Base-by-base conservation (phyloP, 768 basidiomycete species). In the Auriscalpium microsporum region DNA sequence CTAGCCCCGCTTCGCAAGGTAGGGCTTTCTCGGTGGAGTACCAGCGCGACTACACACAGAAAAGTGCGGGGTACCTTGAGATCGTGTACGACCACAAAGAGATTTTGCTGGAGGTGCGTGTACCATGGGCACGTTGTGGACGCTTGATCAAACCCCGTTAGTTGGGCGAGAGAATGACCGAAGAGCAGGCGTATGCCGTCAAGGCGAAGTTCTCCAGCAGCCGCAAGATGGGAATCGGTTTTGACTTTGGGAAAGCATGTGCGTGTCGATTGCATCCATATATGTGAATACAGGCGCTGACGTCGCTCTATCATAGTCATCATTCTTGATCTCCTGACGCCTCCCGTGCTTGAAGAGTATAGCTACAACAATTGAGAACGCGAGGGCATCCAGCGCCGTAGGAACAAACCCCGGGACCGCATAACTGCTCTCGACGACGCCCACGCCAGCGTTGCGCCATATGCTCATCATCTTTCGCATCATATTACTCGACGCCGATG, bases 51-150 rank as follows among this genome's bases (percentile, higher is more conserved):
- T 82, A 79, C 42, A 58, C 62, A 8, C 59, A 73, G 45, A 59
- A 61, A 10, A 75, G 79, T 37, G 73, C 75, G 35, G 85, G 77
- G 0, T 76, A 78, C 65, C 65, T 90, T 17, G 67, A 72, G 35
- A 81, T 90, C 37, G 79, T 85, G 53, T 89, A 87, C 60, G 81
- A 82, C 33, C 78, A 86, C 61, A 87, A 84, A 68, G 63, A 79
- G 14, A 75, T 91, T 37, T 78, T 79, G 13, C 74, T 89, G 14
- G 74, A 73, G 68, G 87, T 86, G 56, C 60, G 73, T 64, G 1
- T 16, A 8, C 35, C 23, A 21, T n/a, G 33, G 35, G 37, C 13
- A 13, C 10, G 21, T 42, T 11, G 11, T 53, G 16, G 6, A 8
- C 23, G 6, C 13, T 42, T 42, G 21, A 28, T 8, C 14, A 21